Percentiles rank a stretch among this genome's conserved stretches.
These are phyloP conservation scores for Sporothrix sp. DNA, from an alignment of 2,329 filamentous ascomycete species.

Conservation along the genomic window DNA sequence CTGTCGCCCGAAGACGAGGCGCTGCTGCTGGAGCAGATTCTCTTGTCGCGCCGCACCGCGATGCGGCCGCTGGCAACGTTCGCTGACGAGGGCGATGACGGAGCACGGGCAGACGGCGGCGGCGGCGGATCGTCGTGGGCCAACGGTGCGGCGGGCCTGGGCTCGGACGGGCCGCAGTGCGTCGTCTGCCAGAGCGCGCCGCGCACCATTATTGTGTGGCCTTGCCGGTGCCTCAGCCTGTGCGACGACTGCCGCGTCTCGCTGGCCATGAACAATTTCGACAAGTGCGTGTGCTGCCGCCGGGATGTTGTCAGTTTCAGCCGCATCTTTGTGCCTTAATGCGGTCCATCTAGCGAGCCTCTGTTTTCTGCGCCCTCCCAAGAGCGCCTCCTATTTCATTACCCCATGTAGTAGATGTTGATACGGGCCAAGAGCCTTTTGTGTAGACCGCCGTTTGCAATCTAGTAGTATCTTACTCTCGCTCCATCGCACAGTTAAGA, in stretches of 20 bases:
- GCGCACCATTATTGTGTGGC: conserved; percentile 88
- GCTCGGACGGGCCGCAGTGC: conserved; percentile 65
- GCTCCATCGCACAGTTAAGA: no score
- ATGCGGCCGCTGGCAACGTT: neutral
- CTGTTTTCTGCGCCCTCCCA: neutral
- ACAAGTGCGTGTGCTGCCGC: conserved; percentile 89
- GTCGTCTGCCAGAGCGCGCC: conserved; percentile 87
- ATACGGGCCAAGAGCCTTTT: no score
- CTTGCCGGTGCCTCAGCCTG: conserved; percentile 84
- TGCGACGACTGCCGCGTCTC: conserved; percentile 94
- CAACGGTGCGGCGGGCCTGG: conserved; percentile 62
- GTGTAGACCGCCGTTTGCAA: no score
- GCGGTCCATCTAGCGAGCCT: neutral
- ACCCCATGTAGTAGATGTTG: no score
- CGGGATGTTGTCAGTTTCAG: conserved; percentile 83
- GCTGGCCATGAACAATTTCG: conserved; percentile 93
- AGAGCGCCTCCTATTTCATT: no score
- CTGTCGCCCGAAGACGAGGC: conserved; percentile 50
- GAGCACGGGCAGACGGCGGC: neutral
- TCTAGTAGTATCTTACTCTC: no score
- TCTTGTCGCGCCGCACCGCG: conserved; percentile 39
- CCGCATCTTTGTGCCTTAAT: conserved; percentile 77
- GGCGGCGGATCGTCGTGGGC: conserved; percentile 43
- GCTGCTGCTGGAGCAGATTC: conserved; percentile 49
- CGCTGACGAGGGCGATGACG: neutral